Conservation (phyloP, 768 basidiomycete genomes). For the Rhodocollybia butyracea region DNA sequence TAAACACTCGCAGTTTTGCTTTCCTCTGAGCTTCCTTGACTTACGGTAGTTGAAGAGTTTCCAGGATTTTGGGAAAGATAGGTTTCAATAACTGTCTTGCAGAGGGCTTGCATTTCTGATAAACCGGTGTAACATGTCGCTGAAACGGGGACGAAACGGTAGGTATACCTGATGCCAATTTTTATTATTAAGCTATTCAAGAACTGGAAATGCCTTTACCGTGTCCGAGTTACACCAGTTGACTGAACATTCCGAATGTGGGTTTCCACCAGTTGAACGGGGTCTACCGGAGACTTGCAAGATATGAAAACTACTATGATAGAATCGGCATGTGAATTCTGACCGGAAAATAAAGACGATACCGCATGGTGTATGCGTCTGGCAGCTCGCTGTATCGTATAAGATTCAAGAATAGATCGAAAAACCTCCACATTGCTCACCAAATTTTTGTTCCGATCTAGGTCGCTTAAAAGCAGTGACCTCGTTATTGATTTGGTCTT, state of each 20-base stretch:
- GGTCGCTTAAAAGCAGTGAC: slow-evolving; percentile 68
- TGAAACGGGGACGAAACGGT: slow-evolving; percentile 70
- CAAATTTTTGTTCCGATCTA: slow-evolving; percentile 59
- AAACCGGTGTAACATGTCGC: slow-evolving; percentile 65
- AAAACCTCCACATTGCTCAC: slow-evolving; percentile 33
- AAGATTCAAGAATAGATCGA: not conserved
- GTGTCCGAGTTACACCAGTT: slow-evolving; percentile 63
- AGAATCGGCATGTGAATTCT: not conserved
- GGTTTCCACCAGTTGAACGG: slow-evolving; percentile 62
- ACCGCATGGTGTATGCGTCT: slow-evolving; percentile 82
- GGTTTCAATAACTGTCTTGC: slow-evolving; percentile 46
- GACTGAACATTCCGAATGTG: slow-evolving; percentile 60
- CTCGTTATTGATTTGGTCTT: slow-evolving; percentile 70
- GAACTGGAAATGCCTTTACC: slow-evolving; percentile 34
- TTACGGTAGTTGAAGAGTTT: slow-evolving; percentile 43
- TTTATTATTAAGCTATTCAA: not conserved
- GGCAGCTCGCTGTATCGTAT: slow-evolving; percentile 58
- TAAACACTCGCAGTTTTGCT: not conserved
- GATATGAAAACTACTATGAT: slow-evolving; percentile 73
- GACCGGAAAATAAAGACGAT: not conserved
- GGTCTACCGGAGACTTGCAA: slow-evolving; percentile 75
- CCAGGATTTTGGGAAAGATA: slow-evolving; percentile 48
- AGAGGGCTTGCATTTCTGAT: slow-evolving; percentile 64
- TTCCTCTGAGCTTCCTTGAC: slow-evolving; percentile 10
- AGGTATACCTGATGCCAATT: slow-evolving; percentile 48